A percentile compares a stretch with the other conserved stretches of the same genome.
These are phyloP conservation scores for Beauveria brongniartii DNA, from an alignment of 2,329 filamentous ascomycete genomes.

Conservation along the genomic window DNA sequence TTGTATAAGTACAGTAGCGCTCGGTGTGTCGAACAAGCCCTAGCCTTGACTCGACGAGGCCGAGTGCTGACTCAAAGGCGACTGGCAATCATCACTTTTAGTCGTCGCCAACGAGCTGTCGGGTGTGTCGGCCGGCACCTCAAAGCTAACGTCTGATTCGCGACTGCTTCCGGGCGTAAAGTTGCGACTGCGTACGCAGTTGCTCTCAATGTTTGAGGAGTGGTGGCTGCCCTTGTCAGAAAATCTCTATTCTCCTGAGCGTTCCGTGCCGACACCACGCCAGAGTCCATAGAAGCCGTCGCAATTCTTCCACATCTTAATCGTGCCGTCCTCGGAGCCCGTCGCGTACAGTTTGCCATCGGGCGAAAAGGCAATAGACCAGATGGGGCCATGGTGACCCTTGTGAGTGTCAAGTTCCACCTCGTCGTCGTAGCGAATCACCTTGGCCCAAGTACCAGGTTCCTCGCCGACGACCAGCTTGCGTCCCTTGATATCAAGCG, in stretches of 20 bases:
- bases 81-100: constrained; percentile 8
- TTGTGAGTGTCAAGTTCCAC: constrained; percentile 87
- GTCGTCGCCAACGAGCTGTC: constrained; percentile 10
- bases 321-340: constrained; percentile 92
- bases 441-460: constrained; percentile 91
- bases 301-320: constrained; percentile 80
- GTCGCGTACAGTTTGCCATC: constrained; percentile 96
- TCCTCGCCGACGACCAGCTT: constrained; percentile 87
- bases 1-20: constrained; percentile 4
- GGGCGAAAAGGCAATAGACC: constrained; percentile 90
- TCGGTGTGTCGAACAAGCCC: background rate
- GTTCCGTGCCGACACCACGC: constrained; percentile 41
- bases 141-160: constrained; percentile 10
- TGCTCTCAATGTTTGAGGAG: background rate
- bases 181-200: background rate
- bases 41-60: background rate
- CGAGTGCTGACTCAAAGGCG: constrained; percentile 5
- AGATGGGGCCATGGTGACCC: constrained; percentile 94
- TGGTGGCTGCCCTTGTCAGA: constrained; percentile 4
- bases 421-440: constrained; percentile 81
- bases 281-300: constrained; percentile 58
- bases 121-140: constrained; percentile 1
- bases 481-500: constrained; percentile 70
- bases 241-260: constrained; percentile 29
- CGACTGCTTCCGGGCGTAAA: constrained; percentile 9